Evolutionary conservation across 768 basidiomycete species (phyloP), one percentile per base, ranked within the genome.

Genomic region (Termitomyces sp.): DNA sequence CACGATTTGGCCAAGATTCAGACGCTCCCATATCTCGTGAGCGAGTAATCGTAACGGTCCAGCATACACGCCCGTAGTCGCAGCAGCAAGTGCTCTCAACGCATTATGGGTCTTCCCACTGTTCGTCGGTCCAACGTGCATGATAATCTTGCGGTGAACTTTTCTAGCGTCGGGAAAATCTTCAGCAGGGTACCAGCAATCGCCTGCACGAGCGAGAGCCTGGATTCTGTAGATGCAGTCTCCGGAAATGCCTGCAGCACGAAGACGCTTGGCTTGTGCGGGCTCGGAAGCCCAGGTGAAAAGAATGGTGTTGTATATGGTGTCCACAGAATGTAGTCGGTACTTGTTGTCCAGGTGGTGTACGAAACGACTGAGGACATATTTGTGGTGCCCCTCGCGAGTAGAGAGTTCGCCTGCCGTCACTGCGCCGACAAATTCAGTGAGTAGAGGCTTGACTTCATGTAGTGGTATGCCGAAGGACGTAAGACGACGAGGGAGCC

Each of bases 111-210:
- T 99, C 75, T 99, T 99, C 31, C 96, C 97, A 60, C 91, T 92
- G 71, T 98, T 99, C 24, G 97, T 98, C 0, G 97, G 97, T 0
- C 96, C 97, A 41, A 99, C 93, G 65, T 99, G 96, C 78, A 98
- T 87, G 69, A 95, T 88, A 63, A 98, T 76, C 63, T 87, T 91
- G 20, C 95, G 81, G 18, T 77, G 79, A 61, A 86, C 73, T 12
- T 69, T 65, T 10, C 96, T 84, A 0, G 93, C 85, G 9, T 53
- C 18, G 0, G 73, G 65, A 63, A 68, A 85, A 12, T 72, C 66
- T 58, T 86, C 84, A 0, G 78, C 79, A 0, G 81, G 80, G 56
- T 72, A 76, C n/a, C 71, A 64, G 14, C 74, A 63, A 63, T 81
- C 74, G 0, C 79, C 74, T 2, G 76, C 71, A 5, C 64, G 63